Evolutionary conservation across 1,284 basidiomycete species (phyloP), one percentile per base, ranked within the genome.

Genomic region (Ustilago curta): DNA sequence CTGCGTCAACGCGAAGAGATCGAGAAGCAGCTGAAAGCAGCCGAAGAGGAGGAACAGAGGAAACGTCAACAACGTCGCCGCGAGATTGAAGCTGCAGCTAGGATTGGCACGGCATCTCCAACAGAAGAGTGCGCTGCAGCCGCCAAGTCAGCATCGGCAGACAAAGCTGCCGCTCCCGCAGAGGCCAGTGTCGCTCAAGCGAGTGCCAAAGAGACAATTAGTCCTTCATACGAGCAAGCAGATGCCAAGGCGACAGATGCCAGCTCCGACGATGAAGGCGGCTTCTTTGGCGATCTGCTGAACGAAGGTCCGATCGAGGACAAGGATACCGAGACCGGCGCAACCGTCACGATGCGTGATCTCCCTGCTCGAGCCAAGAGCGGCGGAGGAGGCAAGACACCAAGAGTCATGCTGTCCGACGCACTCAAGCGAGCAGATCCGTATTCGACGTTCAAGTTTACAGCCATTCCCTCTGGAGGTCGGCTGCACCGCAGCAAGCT

Each of bases 291-390:
- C 16, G 91, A 90, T 52, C 87, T 96, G 68, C 88, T 98, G 40
- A 92, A 97, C 49, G 89, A 89, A 59, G 90, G 85, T 88, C 14
- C 87, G 92, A 40, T 92, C 92, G 0, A 96, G 92, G 85, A 90
- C 92, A 69, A 61, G 32, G 81, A 79, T 54, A 69, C 45, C 49
- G 59, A 62, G 11, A 75, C 78, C 1, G 74, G 78, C 18, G 54
- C 48, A 5, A 49, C 44, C 12, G 43, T 82, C 57, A 69, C 51
- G 14, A 58, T 83, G 29, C 66, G 68, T 9, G 62, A 66, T 11
- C 65, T 83, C 9, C 81, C 81, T 4, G 51, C 74, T 11, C 73
- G 72, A 43, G 73, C 76, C 40, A 82, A 79, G 64, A 72, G 71
- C 35, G 76, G 76, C 3, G 58, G 67, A 5, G 75, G 79, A 31